These are phyloP conservation scores for Acorus gramineus DNA, from an alignment of 106 monocot species.

Conservation along the genomic window DNA sequence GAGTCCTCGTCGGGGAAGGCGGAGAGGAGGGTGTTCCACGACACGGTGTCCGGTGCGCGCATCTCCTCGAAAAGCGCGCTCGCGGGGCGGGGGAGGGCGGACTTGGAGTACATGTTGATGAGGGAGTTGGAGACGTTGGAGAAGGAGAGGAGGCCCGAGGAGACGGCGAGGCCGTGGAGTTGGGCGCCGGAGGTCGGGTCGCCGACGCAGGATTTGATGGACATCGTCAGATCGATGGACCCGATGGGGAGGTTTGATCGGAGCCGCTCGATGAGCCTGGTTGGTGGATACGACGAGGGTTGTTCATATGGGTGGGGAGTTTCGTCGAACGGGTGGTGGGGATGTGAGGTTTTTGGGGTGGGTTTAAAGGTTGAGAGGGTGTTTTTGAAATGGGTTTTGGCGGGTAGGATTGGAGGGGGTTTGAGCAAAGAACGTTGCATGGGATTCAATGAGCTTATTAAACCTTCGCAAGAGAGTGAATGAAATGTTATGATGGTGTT, in stretches of 20 bases:
- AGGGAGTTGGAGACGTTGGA: slow-evolving; percentile 55
- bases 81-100: slow-evolving; percentile 23
- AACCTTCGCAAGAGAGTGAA: no score
- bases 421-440: no score
- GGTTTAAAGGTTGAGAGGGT: neutral
- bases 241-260: slow-evolving; percentile 5
- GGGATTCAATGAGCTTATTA: no score
- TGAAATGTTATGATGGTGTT: no score
- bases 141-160: slow-evolving; percentile 34
- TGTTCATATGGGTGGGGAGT: slow-evolving; percentile 8
- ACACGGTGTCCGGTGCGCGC: slow-evolving; percentile 33
- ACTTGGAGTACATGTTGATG: slow-evolving; percentile 60
- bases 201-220: slow-evolving; percentile 24
- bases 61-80: slow-evolving; percentile 28
- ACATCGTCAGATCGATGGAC: slow-evolving; percentile 9
- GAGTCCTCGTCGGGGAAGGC: slow-evolving; percentile 11
- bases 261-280: slow-evolving; percentile 15
- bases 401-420: neutral
- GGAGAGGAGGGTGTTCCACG: slow-evolving; percentile 83
- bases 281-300: neutral
- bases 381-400: slow-evolving; percentile 7
- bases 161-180: slow-evolving; percentile 39
- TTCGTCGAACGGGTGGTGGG: slow-evolving; percentile 29
- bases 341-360: no score
- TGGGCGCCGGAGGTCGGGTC: slow-evolving; percentile 9